Evolutionary conservation across 257 asterid genomes (phyloP).

Genomic region (Petunia secreta): DNA sequence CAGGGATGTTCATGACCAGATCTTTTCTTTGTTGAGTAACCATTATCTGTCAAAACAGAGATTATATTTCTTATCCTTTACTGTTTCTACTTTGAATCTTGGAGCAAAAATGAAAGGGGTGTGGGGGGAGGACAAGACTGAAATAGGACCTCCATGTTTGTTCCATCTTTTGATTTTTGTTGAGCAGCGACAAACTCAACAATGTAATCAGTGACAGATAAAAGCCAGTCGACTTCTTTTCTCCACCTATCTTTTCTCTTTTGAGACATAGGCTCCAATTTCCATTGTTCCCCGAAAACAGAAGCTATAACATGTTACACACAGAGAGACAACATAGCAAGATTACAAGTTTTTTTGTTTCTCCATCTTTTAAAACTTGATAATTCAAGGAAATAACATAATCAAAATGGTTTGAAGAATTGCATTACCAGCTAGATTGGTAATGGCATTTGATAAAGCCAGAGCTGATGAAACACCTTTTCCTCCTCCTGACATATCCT

Average conservation of each 20-base stretch:
- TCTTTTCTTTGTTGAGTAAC: slow-evolving; percentile 75
- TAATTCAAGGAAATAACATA: background rate
- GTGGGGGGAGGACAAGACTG: slow-evolving; percentile 3
- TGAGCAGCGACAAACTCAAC: slow-evolving; percentile 59
- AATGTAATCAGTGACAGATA: slow-evolving; percentile 62
- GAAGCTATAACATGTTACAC: slow-evolving; percentile 50
- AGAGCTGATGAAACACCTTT: slow-evolving; percentile 82
- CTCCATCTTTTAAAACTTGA: background rate
- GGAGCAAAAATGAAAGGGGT: background rate
- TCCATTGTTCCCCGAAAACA: slow-evolving; percentile 65
- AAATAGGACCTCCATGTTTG: slow-evolving; percentile 53
- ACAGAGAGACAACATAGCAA: background rate
- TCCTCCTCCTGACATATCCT: slow-evolving; percentile 84
- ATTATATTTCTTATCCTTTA: background rate
- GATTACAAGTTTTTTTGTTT: background rate
- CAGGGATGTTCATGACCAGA: slow-evolving; percentile 71
- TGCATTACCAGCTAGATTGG: slow-evolving; percentile 67
- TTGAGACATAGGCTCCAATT: slow-evolving; percentile 63
- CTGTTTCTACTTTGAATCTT: background rate
- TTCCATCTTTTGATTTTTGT: slow-evolving; percentile 65
- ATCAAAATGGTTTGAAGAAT: background rate
- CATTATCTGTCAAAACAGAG: slow-evolving; percentile 56
- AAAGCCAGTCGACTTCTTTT: slow-evolving; percentile 71
- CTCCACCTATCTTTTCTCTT: slow-evolving; percentile 68
- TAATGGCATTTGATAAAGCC: slow-evolving; percentile 75